These are phyloP conservation scores for Nyctanthes arbortristis DNA, from an alignment of 257 asterid species.

Conservation along the genomic window DNA sequence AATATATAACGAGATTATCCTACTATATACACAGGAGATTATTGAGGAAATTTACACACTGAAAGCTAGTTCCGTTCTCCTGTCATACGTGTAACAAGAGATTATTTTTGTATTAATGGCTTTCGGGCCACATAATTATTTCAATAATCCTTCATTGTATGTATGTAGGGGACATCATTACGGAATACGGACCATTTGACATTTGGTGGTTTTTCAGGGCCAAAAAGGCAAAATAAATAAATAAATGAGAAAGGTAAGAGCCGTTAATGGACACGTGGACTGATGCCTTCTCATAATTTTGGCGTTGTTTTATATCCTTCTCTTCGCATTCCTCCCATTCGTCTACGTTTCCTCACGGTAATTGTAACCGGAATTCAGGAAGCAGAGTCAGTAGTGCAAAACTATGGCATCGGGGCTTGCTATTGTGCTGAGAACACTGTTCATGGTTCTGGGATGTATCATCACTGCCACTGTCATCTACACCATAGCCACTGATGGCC, in stretches of 20 bases:
- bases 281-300: constrained; percentile 36
- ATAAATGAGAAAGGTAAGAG: not conserved
- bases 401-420: constrained; percentile 44
- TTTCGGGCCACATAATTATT: no score
- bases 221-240: no score
- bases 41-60: no score
- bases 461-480: constrained; percentile 53
- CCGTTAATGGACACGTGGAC: constrained; percentile 36
- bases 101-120: no score
- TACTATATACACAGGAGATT: no score
- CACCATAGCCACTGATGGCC: constrained; percentile 68
- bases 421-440: constrained; percentile 47
- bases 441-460: constrained; percentile 56
- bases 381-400: constrained; percentile 26
- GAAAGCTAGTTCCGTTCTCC: no score
- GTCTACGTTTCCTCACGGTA: not conserved
- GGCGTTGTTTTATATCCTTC: not conserved
- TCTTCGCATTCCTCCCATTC: not conserved
- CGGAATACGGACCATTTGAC: no score
- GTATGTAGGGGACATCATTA: no score
- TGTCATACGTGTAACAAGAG: no score
- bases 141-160: no score
- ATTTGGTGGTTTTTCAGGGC: no score
- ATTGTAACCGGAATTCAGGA: not conserved
- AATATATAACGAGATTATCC: no score